These are phyloP conservation scores for Xylaria hypoxylon DNA, from an alignment of 2,329 filamentous ascomycete genomes.

Conservation along the genomic window DNA sequence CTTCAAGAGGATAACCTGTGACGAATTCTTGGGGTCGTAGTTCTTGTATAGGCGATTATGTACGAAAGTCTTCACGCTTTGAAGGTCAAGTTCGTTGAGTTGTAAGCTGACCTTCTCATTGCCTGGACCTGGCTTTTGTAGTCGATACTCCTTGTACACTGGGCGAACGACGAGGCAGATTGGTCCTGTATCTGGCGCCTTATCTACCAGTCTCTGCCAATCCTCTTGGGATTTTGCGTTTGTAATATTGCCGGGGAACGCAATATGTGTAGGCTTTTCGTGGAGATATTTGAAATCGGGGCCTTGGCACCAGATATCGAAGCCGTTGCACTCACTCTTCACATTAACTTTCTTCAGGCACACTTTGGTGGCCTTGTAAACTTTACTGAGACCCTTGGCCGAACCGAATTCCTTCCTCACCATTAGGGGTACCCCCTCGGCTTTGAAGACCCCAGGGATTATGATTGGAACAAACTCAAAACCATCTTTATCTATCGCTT, in stretches of 20 bases:
- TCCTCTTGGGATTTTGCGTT: background rate
- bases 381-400: constrained; percentile 6
- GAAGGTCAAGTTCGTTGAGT: constrained; percentile 16
- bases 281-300: constrained; percentile 32
- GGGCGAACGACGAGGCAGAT: constrained; percentile 41
- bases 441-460: constrained; percentile 21
- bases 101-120: background rate
- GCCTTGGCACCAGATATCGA: constrained; percentile 43
- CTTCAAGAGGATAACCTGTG: constrained; percentile 36
- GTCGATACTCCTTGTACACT: constrained; percentile 36
- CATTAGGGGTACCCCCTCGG: background rate
- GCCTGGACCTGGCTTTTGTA: constrained; percentile 8
- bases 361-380: background rate
- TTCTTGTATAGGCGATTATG: constrained; percentile 1
- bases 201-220: constrained; percentile 22
- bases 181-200: background rate
- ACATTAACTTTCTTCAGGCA: background rate
- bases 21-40: constrained; percentile 24
- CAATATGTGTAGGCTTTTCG: constrained; percentile 23
- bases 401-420: constrained; percentile 22
- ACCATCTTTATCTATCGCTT: background rate
- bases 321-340: constrained; percentile 13
- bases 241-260: background rate
- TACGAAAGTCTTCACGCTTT: constrained; percentile 14
- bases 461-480: constrained; percentile 6